Evolutionary conservation across 345 rosid genomes (phyloP).

Genomic region (Orychophragmus violaceus): DNA sequence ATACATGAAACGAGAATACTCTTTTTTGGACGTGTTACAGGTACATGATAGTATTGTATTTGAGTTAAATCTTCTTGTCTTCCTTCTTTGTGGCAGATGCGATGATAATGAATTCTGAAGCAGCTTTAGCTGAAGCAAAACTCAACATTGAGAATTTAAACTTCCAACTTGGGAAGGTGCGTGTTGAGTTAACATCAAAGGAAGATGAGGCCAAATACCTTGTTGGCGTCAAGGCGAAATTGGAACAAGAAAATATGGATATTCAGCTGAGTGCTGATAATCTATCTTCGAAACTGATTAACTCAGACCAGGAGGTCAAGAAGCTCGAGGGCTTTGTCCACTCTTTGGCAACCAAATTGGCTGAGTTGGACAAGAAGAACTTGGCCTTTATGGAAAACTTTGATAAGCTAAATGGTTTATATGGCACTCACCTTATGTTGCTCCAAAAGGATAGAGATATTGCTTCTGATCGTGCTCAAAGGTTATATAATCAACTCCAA

Average conservation of each 20-base stretch:
- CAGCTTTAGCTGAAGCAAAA: constrained; percentile 1
- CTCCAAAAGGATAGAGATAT: constrained; percentile 47
- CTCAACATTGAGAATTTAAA: constrained; percentile 46
- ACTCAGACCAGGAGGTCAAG: constrained; percentile 45
- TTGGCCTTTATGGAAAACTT: constrained; percentile 41
- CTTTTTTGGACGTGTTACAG: background rate
- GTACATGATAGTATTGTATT: background rate
- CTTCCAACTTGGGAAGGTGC: constrained; percentile 50
- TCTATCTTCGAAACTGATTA: constrained; percentile 39
- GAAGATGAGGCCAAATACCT: constrained; percentile 52
- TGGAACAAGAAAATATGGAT: constrained; percentile 54
- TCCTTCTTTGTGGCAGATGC: constrained; percentile 3
- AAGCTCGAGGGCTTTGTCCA: constrained; percentile 49
- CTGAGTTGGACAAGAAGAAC: constrained; percentile 53
- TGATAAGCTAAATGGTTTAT: constrained; percentile 48
- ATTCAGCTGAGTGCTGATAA: constrained; percentile 47
- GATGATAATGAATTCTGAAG: background rate
- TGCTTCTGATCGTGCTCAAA: constrained; percentile 41
- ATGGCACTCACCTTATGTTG: constrained; percentile 46
- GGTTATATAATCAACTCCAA: constrained; percentile 46
- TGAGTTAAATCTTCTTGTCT: background rate
- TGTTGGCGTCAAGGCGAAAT: constrained; percentile 38
- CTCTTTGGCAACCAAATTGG: constrained; percentile 43
- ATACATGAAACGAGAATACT: background rate
- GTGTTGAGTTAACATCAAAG: constrained; percentile 43